Evolutionary conservation across 805 yeast species (phyloP), one percentile per base, ranked within the genome.

Genomic region (Zygosaccharomyces pseudorouxii): DNA sequence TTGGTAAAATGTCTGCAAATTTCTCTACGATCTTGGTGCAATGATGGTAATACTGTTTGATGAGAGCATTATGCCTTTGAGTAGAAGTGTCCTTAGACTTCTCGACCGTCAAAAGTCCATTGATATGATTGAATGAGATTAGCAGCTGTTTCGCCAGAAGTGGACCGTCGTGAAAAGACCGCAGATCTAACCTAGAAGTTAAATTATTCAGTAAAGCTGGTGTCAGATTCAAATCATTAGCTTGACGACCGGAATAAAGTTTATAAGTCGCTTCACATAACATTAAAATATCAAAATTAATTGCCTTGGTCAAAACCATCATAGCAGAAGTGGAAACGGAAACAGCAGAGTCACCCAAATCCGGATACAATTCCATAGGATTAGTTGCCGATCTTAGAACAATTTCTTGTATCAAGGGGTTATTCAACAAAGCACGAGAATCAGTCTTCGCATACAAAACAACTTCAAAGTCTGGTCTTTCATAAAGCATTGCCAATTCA

Each of bases 361-460:
- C 67, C 7, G 67, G 65, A 44, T 59, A 64, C 52, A 64, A 25
- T 37, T 45, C 48, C 40, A 55, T 9, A 50, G 74, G 62, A 40
- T 61, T 49, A 45, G 72, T 48, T 51, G 69, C 50, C 51, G 71
- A 49, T 37, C 57, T 42, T 49, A 60, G 59, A 47, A 62, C 68
- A 57, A 61, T 61, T 52, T 60, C 68, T 60, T 54, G 70, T 38
- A 48, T 61, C 47, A 56, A 57, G 23, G 57, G 75, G 65, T 45
- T 69, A 60, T 59, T 76, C 71, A 42, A 72, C 63, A 38, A 71
- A 0, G 73, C 72, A 56, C 84, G 67, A 2, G 79, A 70, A 55
- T 79, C 84, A 45, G 79, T 69, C 55, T 73, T 72, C 3, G 73
- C 66, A 18, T 77, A 60, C 8, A 78, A 54, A 8, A 71, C 68